Evolutionary conservation across 2,329 filamentous ascomycete genomes (phyloP), one percentile per base, ranked within the genome.

Genomic region (Byssoonygena ceratinophila): DNA sequence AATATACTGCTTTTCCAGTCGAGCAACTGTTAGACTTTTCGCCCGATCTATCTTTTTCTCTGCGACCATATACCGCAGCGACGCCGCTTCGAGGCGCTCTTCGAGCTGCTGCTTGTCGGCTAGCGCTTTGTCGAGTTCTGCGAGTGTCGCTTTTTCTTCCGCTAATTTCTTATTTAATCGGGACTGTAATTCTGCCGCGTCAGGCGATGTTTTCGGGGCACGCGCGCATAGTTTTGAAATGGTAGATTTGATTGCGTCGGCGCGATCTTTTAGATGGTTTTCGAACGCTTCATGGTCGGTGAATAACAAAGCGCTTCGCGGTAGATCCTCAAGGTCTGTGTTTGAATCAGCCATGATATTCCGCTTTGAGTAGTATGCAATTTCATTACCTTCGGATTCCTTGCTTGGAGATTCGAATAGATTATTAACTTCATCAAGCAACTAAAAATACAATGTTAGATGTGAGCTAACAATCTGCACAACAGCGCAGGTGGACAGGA

Each of bases 1-100:
- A 48, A 90, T 79, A 29, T 90, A 89, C 69, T 95, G 87, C 62
- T 88, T 85, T 66, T 97, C 92, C 55, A 98, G 71, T 66, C 94
- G 95, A 56, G 90, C 86, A 1, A 96, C 89, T 53, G 94, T 89
- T 14, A 82, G 74, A 64, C 92, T 98, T 68, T 87, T 91, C 22
- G 85, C 81, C 40, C 92, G 82, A 66, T 98, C 92, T 49, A 97
- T 75, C 66, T 89, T 92, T 73, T 94, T 94, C 67, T 98, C 92
- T 0, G 92, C 92, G 60, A 94, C 87, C 74, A 97, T 87, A 64
- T 94, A 97, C 58, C 92, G 81, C 54, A 94, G 75, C 4, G 89
- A 94, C 14, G 91, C 92, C 31, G 81, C 84, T 64, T 97, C 91
- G 18, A 97, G 75, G 57, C 91, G 85, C 62, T 92, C 86, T 44